Percentiles rank a stretch among this genome's conserved stretches.
Evolutionary conservation across 2,329 filamentous ascomycete species (phyloP).

Genomic region (Trichothecium sympodiale): DNA sequence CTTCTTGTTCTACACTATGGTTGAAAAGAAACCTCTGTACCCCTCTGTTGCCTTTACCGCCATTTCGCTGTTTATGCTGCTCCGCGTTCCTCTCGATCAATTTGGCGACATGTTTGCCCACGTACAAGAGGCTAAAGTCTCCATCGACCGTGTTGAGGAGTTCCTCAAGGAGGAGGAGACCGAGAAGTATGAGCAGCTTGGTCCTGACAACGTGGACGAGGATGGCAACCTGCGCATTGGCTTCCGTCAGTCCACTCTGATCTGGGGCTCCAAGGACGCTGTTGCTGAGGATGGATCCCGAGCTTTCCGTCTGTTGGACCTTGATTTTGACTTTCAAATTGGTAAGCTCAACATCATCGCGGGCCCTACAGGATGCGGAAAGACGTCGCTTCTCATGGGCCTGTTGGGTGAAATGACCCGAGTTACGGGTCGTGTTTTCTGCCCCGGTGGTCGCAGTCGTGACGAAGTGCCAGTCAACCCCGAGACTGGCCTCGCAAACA

Average conservation of each 20-base stretch:
- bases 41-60: constrained; percentile 94
- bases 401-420: constrained; percentile 92
- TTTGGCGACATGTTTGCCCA: constrained; percentile 98
- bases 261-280: constrained; percentile 69
- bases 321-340: constrained; percentile 73
- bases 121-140: constrained; percentile 94
- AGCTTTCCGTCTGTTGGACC: constrained; percentile 71
- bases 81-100: constrained; percentile 88
- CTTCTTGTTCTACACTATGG: constrained; percentile 82
- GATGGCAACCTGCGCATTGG: constrained; percentile 67
- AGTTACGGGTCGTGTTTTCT: constrained; percentile 66
- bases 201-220: constrained; percentile 56
- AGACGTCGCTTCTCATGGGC: constrained; percentile 93
- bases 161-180: constrained; percentile 92
- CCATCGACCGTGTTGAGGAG: constrained; percentile 89
- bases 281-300: constrained; percentile 54
- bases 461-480: constrained; percentile 76
- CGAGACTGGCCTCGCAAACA: constrained; percentile 78
- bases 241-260: constrained; percentile 73
- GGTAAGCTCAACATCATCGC: constrained; percentile 87
- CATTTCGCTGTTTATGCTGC: constrained; percentile 86
- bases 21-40: constrained; percentile 81
- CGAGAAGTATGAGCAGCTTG: constrained; percentile 83
- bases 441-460: constrained; percentile 76
- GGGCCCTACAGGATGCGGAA: constrained; percentile 87